These are phyloP conservation scores for Saxophila tyrrhenica DNA, from an alignment of 495 filamentous ascomycete species.

Conservation along the genomic window DNA sequence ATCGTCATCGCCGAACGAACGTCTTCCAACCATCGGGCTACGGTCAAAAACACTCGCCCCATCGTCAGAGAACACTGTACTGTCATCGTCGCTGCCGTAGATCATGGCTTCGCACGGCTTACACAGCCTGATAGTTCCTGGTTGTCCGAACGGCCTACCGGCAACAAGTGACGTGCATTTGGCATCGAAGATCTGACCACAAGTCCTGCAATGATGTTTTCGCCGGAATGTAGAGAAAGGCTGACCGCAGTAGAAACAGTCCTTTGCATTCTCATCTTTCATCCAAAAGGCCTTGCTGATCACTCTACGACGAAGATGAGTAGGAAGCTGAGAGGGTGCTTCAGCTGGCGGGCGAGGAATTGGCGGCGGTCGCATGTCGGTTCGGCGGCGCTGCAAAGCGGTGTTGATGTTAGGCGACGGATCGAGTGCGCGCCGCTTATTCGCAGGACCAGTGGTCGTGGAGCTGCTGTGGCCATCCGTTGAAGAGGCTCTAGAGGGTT, in stretches of 20 bases:
- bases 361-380: constrained; percentile 8
- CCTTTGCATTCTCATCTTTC: constrained; percentile 95
- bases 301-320: constrained; percentile 48
- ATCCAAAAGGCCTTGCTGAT: constrained; percentile 97
- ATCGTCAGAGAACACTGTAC: constrained; percentile 42
- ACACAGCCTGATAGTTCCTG: constrained; percentile 77
- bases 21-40: constrained; percentile 3
- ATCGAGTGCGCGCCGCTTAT: constrained; percentile 8
- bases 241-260: constrained; percentile 86
- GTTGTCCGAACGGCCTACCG: constrained; percentile 77
- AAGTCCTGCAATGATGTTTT: constrained; percentile 90
- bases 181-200: constrained; percentile 95
- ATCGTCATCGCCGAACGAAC: constrained; percentile 4
- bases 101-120: constrained; percentile 92
- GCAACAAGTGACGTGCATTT: constrained; percentile 88
- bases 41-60: constrained; percentile 2
- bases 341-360: not conserved
- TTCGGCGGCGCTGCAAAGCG: constrained; percentile 8
- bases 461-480: constrained; percentile 21
- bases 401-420: constrained; percentile 17
- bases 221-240: constrained; percentile 86
- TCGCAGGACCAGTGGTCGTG: not conserved
- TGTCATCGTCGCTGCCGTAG: constrained; percentile 81
- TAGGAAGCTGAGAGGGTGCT: not conserved
- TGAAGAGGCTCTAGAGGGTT: constrained; percentile 52